These are phyloP conservation scores for Alternaria gaisen DNA, from an alignment of 2,329 filamentous ascomycete species.

Conservation along the genomic window DNA sequence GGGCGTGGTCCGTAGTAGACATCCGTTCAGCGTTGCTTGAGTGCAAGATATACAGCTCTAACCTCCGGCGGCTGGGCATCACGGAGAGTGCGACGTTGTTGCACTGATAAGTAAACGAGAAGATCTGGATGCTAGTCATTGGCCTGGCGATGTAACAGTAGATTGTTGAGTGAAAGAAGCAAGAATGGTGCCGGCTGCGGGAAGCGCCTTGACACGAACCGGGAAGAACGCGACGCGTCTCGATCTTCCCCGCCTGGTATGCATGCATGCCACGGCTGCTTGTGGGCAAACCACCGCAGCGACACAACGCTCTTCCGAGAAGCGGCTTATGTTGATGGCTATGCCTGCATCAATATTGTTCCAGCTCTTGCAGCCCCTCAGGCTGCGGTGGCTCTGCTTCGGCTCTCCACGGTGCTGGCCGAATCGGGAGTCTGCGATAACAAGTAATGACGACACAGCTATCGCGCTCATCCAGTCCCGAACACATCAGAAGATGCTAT, in stretches of 20 bases:
- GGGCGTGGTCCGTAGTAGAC: not conserved
- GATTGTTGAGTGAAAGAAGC: not conserved
- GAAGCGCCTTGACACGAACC: not conserved
- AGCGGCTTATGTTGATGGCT: not conserved
- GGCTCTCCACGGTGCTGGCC: constrained; percentile 19
- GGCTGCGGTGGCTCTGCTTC: not conserved
- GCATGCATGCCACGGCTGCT: not conserved
- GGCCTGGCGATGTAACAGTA: not conserved
- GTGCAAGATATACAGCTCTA: not conserved
- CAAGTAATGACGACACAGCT: not conserved
- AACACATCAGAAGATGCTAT: not conserved
- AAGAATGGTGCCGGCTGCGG: not conserved
- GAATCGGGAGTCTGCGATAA: not conserved
- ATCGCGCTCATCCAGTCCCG: not conserved
- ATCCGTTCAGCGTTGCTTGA: not conserved
- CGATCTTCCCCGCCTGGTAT: not conserved
- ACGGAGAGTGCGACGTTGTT: too few species aligned
- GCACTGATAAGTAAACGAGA: not conserved
- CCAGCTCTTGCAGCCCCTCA: not conserved
- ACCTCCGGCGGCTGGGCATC: not conserved
- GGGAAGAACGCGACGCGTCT: not conserved
- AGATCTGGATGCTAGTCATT: not conserved
- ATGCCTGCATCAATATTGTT: not conserved
- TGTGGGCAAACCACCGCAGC: not conserved
- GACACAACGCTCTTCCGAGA: not conserved